Evolutionary conservation across 805 yeast genomes (phyloP).

Genomic region (Wickerhamiella shivajii): DNA sequence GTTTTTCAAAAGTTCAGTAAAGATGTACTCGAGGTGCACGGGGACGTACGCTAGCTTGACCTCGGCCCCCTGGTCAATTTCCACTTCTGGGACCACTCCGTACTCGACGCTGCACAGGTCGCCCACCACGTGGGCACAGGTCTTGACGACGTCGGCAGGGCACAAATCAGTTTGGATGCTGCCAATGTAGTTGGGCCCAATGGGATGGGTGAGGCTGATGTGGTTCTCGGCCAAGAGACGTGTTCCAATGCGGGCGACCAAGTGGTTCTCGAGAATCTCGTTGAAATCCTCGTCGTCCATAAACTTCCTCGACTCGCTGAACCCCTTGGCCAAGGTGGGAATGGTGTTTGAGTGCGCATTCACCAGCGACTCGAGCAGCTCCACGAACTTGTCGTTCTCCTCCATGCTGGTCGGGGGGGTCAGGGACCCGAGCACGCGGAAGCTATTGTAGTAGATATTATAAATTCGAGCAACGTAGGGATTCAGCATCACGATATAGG

Average conservation of each 20-base stretch:
- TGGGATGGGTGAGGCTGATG: constrained; percentile 40
- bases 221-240: constrained; percentile 79
- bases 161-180: constrained; percentile 52
- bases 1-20: constrained; percentile 77
- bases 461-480: constrained; percentile 75
- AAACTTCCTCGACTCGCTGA: constrained; percentile 44
- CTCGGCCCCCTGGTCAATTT: constrained; percentile 41
- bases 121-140: constrained; percentile 60
- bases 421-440: constrained; percentile 35
- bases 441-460: constrained; percentile 54
- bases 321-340: constrained; percentile 69
- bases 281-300: constrained; percentile 37
- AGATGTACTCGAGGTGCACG: constrained; percentile 72
- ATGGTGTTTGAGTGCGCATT: constrained; percentile 75
- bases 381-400: constrained; percentile 41
- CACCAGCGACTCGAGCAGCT: constrained; percentile 42
- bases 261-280: constrained; percentile 55
- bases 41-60: constrained; percentile 70
- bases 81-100: constrained; percentile 52
- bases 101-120: constrained; percentile 75
- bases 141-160: constrained; percentile 46
- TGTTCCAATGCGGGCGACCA: constrained; percentile 75
- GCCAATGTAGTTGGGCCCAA: constrained; percentile 38
- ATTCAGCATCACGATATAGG: constrained; percentile 72
- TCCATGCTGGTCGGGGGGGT: constrained; percentile 33